These are phyloP conservation scores for Globisporangium camurandrum DNA, from an alignment of 352 stramenopile genomes.

Conservation along the genomic window DNA sequence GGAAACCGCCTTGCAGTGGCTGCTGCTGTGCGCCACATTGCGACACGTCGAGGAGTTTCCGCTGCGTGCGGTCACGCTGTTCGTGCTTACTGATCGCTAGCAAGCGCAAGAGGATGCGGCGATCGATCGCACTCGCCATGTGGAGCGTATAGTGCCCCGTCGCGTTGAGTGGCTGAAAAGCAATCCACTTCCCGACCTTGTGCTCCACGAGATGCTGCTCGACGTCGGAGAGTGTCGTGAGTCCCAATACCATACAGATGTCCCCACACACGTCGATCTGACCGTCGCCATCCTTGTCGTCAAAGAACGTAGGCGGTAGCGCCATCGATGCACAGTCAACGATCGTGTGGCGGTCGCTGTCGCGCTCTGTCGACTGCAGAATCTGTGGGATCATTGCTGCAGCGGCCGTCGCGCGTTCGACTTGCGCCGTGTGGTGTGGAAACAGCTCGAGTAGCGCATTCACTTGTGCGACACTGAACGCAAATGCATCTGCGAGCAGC, in stretches of 20 bases:
- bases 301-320: slow-evolving; percentile 54
- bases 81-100: slow-evolving; percentile 58
- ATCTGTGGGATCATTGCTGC: slow-evolving; percentile 65
- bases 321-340: slow-evolving; percentile 58
- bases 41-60: slow-evolving; percentile 59
- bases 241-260: slow-evolving; percentile 69
- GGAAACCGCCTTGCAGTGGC: slow-evolving; percentile 36
- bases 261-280: slow-evolving; percentile 78
- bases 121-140: slow-evolving; percentile 61
- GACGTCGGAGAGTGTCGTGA: slow-evolving; percentile 52
- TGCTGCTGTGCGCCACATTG: slow-evolving; percentile 36
- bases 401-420: slow-evolving; percentile 59
- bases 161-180: slow-evolving; percentile 64
- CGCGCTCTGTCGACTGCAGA: too few relatives aligned
- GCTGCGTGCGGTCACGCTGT: slow-evolving; percentile 36
- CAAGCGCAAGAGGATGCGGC: slow-evolving; percentile 66
- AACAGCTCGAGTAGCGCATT: slow-evolving; percentile 57
- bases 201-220: slow-evolving; percentile 65
- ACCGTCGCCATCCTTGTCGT: slow-evolving; percentile 72
- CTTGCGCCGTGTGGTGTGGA: slow-evolving; percentile 48
- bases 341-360: slow-evolving; percentile 20
- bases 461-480: slow-evolving; percentile 43
- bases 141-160: slow-evolving; percentile 61
- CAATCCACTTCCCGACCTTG: slow-evolving; percentile 73
- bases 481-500: slow-evolving; percentile 53